Base-by-base conservation (phyloP, 129 eudicot genomes). In the Silybum marianum region DNA sequence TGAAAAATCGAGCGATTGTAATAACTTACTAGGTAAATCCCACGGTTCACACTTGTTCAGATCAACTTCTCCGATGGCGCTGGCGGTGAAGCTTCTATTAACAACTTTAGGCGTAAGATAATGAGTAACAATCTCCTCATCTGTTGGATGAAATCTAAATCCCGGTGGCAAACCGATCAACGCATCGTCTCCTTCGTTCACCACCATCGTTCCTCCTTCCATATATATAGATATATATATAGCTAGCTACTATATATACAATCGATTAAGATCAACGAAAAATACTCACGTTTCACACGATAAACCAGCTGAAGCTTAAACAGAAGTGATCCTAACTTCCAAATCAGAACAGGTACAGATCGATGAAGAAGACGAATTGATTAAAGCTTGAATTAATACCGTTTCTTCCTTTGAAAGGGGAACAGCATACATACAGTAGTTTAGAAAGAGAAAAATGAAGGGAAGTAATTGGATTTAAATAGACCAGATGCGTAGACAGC, bases 91-190 rank as follows among this genome's bases (percentile, higher is more conserved):
- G 14, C 25, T 69, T 7, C 77, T 60, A 65, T 92, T 81, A 36
- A 85, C 25, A 9, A 87, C 93, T 73, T 89, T 90, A 13, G 71
- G 82, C 23, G 87, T 82, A 3, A 92, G 91, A 84, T 92, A 92
- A 78, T 90, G 90, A 83, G 89, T 86, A 25, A 92, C 54, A 14
- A 92, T 88, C 80, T 92, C 97, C 11, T 90, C 95, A 66, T 92
- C 97, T 2, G 97, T 92, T 5, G 97, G 97, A 86, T 92, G 97
- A 11, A 92, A 92, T 46, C 97, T 75, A 39, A 90, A 92, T 9
- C 97, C 97, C 0, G 97, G 95, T 11, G 97, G 97, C 44, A 92
- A 81, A 58, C 87, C 85, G 32, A 81, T 28, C 71, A 73, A 71
- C 28, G 83, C 79, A 9, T 78, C 86, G 22, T 83, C 86, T 18